phyloP scores from a whole-genome alignment of 2,329 filamentous ascomycete species.

The Fusarium coicis region DNA sequence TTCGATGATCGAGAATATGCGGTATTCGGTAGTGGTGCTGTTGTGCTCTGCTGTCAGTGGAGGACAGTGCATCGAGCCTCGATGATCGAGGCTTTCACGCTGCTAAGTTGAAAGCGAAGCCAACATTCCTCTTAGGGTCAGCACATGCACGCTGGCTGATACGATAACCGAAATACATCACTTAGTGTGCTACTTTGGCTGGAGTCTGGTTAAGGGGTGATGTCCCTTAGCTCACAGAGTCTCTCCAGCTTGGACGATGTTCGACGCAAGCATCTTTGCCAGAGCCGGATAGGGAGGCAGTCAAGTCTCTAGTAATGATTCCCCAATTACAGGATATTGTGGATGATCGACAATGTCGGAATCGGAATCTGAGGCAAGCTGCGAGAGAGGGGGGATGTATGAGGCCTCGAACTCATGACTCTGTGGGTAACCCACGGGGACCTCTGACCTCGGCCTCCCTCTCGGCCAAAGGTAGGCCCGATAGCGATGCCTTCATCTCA shows the following conservation, averaged over 20 bases:
- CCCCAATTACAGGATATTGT: too few relatives aligned
- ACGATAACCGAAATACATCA: too few relatives aligned
- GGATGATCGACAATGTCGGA: neutral
- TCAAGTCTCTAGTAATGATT: too few relatives aligned
- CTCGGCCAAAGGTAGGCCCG: rapidly evolving
- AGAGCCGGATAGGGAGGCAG: neutral
- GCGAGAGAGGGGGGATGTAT: neutral
- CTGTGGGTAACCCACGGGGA: neutral
- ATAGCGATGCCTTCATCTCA: rapidly evolving
- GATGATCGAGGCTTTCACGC: neutral
- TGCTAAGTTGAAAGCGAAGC: neutral
- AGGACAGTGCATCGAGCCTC: neutral
- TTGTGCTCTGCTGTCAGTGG: rapidly evolving
- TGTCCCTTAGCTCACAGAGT: too few relatives aligned
- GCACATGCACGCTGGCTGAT: too few relatives aligned
- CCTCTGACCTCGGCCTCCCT: too few relatives aligned
- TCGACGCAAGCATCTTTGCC: too few relatives aligned
- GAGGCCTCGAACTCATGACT: neutral
- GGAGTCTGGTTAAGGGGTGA: too few relatives aligned
- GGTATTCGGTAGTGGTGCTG: rapidly evolving
- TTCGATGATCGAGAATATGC: neutral
- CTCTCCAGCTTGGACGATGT: too few relatives aligned
- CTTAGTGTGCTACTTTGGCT: too few relatives aligned
- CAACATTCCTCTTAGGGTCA: neutral
- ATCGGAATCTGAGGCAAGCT: neutral